Conservation (phyloP, 352 stramenopile genomes). For the Pythium graminicola region DNA sequence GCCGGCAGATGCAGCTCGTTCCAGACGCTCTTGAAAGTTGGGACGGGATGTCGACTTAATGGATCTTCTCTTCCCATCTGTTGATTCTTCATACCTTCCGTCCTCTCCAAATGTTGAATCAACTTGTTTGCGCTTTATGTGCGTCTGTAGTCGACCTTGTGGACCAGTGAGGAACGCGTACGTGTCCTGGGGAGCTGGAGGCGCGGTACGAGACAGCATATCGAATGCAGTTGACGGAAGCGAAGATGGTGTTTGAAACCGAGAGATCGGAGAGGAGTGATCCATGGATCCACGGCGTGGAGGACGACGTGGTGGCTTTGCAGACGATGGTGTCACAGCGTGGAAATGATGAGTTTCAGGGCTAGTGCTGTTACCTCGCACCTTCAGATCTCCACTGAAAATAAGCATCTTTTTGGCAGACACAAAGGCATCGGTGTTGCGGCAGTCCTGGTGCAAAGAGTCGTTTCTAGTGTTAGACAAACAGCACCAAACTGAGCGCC, state of each 20-base stretch:
- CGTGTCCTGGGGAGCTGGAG: constrained; percentile 18
- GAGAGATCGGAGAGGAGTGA: constrained; percentile 2
- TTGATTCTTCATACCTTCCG: neutral
- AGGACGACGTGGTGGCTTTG: constrained; percentile 20
- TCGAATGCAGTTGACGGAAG: constrained; percentile 32
- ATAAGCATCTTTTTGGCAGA: constrained; percentile 68
- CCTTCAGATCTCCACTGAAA: constrained; percentile 27
- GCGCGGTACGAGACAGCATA: constrained; percentile 51
- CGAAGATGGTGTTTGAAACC: constrained; percentile 9
- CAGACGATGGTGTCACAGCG: constrained; percentile 2
- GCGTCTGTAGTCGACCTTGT: neutral
- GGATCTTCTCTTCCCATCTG: constrained; percentile 1
- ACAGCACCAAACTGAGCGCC: too few relatives aligned
- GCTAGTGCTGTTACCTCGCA: constrained; percentile 2
- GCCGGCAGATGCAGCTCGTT: constrained; percentile 13
- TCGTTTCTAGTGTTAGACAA: too few relatives aligned
- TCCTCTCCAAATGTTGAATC: constrained; percentile 2
- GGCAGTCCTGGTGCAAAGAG: constrained; percentile 28
- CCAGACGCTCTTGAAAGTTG: constrained; percentile 37
- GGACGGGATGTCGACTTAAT: constrained; percentile 16
- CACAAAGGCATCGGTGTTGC: constrained; percentile 60
- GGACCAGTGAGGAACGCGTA: neutral
- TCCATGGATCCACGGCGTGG: constrained; percentile 25
- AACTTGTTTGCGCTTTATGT: constrained; percentile 17
- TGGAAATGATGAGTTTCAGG: constrained; percentile 10